Conservation (phyloP, 169 alveolate genomes). For the Cryptosporidium sp. region DNA sequence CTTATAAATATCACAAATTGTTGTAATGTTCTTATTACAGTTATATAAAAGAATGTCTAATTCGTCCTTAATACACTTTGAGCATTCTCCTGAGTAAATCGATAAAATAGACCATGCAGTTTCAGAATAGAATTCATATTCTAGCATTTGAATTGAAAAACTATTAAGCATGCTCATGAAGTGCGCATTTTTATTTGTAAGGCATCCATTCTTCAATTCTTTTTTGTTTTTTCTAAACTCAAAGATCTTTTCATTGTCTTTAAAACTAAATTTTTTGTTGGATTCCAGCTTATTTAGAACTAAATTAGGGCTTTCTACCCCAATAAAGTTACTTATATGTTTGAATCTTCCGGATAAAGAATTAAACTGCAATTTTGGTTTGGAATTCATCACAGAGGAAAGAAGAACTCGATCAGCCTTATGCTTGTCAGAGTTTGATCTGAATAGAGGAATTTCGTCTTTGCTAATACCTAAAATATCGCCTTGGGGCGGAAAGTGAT, state of each 20-base stretch:
- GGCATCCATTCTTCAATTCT: not conserved
- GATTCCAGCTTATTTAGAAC: not conserved
- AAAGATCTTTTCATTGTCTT: not conserved
- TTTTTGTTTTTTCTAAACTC: not conserved
- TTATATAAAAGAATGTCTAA: constrained; percentile 37
- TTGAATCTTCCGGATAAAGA: constrained; percentile 32
- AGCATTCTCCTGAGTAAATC: constrained; percentile 34
- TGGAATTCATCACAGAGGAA: constrained; percentile 66
- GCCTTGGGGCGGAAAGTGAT: constrained; percentile 45
- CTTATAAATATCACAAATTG: constrained; percentile 18
- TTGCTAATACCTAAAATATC: constrained; percentile 54
- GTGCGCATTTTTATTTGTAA: not conserved
- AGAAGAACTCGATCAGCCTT: constrained; percentile 30
- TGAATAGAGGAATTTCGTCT: constrained; percentile 18
- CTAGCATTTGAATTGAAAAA: constrained; percentile 63
- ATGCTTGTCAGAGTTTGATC: constrained; percentile 49
- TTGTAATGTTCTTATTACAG: constrained; percentile 29
- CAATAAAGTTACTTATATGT: not conserved
- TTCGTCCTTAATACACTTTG: constrained; percentile 56
- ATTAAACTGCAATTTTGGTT: constrained; percentile 1
- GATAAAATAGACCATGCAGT: constrained; percentile 51
- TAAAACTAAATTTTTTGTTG: not conserved
- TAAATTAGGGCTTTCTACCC: not conserved
- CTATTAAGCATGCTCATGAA: constrained; percentile 1
- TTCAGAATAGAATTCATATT: constrained; percentile 60